Base-by-base conservation (phyloP, 805 yeast species). In the Lachancea cidri region DNA sequence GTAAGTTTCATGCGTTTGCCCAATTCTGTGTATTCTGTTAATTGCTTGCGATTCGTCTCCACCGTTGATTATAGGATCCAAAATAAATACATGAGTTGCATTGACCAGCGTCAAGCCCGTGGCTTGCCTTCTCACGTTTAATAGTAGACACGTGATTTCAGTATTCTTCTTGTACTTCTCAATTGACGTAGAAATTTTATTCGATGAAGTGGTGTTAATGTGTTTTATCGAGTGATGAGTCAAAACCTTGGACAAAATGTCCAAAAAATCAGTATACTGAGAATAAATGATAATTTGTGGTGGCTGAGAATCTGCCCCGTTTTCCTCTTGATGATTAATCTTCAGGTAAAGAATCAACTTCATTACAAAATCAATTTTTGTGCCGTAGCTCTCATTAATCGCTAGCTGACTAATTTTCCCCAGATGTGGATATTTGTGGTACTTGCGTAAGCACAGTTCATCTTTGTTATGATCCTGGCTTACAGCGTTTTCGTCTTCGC, bases 1-100 rank as follows among this genome's bases (percentile, higher is more conserved):
- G 1, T 81, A 83, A 0, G 98, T 93, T 13, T 76, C 79, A 33
- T 72, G 68, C 2, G 71, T 73, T 61, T 93, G 98, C 0, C 98
- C 97, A 56, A 91, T 85, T 50, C 98, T 73, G 57, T 89, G 96
- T 14, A 91, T 74, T 53, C 98, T 68, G 63, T 88, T 96, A 45
- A 88, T 85, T 0, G 96, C 96, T 60, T 87, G 96, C 13, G 86
- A 58, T 52, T 93, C 98, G 36, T 88, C 70, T 2, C 95, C 83
- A 1, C 89, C 78, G 54, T 88, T 88, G 13, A 93, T 82, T 43
- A 93, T 70, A 1, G 98, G 98, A 64, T 93, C 98, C 60, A 97
- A 85, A 4, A 93, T 60, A 46, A 89, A 83, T 0, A 93, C 91
- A 59, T 93, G 96, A 2, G 85, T 83, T 0, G 98, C 98, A 66